phyloP scores from a whole-genome alignment of 2,329 filamentous ascomycete genomes.

The Zelopaecilomyces penicillatus region DNA sequence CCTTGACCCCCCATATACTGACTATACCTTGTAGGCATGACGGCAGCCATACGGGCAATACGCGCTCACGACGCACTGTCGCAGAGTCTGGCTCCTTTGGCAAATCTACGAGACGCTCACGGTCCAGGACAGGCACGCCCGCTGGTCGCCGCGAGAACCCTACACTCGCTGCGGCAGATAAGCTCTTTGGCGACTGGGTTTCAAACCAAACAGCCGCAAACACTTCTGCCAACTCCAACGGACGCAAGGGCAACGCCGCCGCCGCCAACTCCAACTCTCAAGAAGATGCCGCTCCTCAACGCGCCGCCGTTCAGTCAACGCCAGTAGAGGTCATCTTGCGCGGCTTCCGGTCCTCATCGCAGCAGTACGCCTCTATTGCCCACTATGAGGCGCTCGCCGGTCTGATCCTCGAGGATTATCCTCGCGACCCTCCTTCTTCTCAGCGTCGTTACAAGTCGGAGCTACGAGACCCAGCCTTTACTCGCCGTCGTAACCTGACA shows the following conservation, averaged over 20 bases:
- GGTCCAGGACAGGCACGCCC: slow-evolving; percentile 52
- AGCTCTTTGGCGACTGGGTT: slow-evolving; percentile 52
- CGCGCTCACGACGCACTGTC: slow-evolving; percentile 44
- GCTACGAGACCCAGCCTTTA: slow-evolving; percentile 62
- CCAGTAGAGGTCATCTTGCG: slow-evolving; percentile 74
- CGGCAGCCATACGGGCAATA: slow-evolving; percentile 34
- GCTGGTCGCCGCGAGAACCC: slow-evolving; percentile 50
- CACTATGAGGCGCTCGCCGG: slow-evolving; percentile 85
- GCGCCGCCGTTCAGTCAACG: slow-evolving; percentile 27
- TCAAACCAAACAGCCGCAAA: slow-evolving; percentile 33
- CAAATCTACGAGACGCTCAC: slow-evolving; percentile 55
- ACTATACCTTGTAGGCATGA: background rate
- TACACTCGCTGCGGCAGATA: slow-evolving; percentile 53
- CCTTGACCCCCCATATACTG: background rate
- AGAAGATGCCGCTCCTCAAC: slow-evolving; percentile 31
- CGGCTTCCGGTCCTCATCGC: slow-evolving; percentile 58
- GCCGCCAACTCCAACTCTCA: slow-evolving; percentile 22
- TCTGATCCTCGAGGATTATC: slow-evolving; percentile 85
- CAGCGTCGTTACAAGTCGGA: slow-evolving; percentile 65
- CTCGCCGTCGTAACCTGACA: slow-evolving; percentile 56
- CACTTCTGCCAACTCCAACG: slow-evolving; percentile 12
- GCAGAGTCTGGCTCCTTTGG: slow-evolving; percentile 58
- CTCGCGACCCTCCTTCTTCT: slow-evolving; percentile 68
- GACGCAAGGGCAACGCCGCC: slow-evolving; percentile 30
- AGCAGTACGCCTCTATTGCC: slow-evolving; percentile 79